Evolutionary conservation across 2,329 filamentous ascomycete genomes (phyloP), one percentile per base, ranked within the genome.

Genomic region (Cyphellophora europaea): DNA sequence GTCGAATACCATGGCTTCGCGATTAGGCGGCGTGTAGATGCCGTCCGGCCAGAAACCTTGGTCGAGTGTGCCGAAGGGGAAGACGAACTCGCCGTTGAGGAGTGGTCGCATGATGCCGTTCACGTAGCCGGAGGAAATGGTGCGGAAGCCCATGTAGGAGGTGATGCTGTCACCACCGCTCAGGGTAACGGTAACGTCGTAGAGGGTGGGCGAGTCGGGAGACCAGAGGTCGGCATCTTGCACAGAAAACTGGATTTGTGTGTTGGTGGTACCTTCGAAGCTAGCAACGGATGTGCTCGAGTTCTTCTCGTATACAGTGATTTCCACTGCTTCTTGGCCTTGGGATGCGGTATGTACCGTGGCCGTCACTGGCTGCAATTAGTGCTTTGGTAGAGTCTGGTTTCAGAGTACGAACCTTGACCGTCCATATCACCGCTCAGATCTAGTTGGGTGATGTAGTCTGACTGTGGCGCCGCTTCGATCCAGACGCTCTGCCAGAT

Each of bases 401-500:
- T 0, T 78, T 58, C 2, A 62, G 60, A 14, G 80, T 50, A 2
- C 53, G 61, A 8, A 67, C 71, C 37, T 69, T 61, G 2, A 11
- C 73, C 73, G 32, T 25, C n/a, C 21, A 25, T 25, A n/a, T 25
- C 21, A n/a, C 21, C 21, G 21, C 21, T 25, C 8, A 25, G 21
- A 25, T 25, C 21, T 8, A 25, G 21, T 8, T n/a, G 21, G 8
- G 21, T 25, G 21, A 74, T 45, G 58, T 70, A 71, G 43, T 66
- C 67, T 0, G 57, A 42, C 0, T 78, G 73, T n/a, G n/a, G n/a
- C 0, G 70, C 75, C n/a, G 71, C 65, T 51, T 81, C 74, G 2
- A 85, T 58, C 79, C 79, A 85, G 0, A 84, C 79, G 12, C 68
- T 69, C 51, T 83, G 79, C 80, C 80, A 85, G 43, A 85, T 83